Base-by-base conservation (phyloP, 306 rosid species). In the Ormosia semicastrata region DNA sequence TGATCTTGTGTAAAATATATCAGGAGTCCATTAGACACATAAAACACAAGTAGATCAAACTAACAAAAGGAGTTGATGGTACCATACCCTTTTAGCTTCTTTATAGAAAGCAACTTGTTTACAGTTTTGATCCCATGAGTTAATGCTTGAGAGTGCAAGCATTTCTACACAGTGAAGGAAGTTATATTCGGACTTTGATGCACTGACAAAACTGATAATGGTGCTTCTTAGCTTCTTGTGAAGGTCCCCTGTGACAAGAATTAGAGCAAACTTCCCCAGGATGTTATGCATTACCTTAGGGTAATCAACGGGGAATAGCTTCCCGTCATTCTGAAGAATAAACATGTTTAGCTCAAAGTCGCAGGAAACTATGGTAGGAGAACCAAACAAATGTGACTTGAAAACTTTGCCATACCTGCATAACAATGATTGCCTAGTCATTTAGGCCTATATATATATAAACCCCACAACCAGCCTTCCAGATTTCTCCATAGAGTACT, bases 291-390 rank as follows among this genome's bases (percentile, higher is more conserved):
- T 89, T 7, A 82, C 78, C 66, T 88, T 92, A 3, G 98, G 98
- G 79, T 94, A 94, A 77, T 89, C 86, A 57, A 79, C 88, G 41
- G 87, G 87, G 81, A 94, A 92, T 12, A 92, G 66, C 69, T 80
- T 94, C 36, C 91, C 92, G 68, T 94, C 97, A 52, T 94, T 94
- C 53, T 92, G 97, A 86, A 94, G 95, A 83, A 94, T 73, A 41
- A 85, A 92, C 89, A 65, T 34, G 87, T 89, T 94, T 52, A 94
- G 84, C 73, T 92, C 95, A 69, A 78, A 78, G 83, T 94, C 94
- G 57, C 95, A 94, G 7, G 98, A 94, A 56, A 94, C 95, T 29
- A 92, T 88, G 81, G 95, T 84, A 14, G 89, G 90, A 40, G 80
- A 85, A 46, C 97, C 98, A 82, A 92, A 90, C 7, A 92, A 44